Percentiles rank a stretch among this genome's conserved stretches.
These are phyloP conservation scores for Beauveria sp. DNA, from an alignment of 2,329 filamentous ascomycete species.

Conservation along the genomic window DNA sequence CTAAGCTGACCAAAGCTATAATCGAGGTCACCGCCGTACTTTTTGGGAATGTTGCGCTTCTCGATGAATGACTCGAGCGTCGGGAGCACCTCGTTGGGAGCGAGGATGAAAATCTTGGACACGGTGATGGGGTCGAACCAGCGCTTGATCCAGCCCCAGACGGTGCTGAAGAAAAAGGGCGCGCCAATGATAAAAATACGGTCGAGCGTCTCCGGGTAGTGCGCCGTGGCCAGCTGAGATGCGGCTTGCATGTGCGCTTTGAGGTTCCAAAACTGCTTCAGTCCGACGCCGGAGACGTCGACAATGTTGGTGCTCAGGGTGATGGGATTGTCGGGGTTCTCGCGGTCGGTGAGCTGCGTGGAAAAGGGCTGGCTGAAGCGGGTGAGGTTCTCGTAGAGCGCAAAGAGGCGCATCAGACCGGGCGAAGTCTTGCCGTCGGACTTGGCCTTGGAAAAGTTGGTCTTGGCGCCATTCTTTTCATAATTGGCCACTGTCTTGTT, in stretches of 20 bases:
- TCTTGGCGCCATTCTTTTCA: slow-evolving; percentile 55
- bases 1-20: slow-evolving; percentile 73
- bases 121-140: slow-evolving; percentile 94
- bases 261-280: slow-evolving; percentile 95
- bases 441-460: slow-evolving; percentile 52
- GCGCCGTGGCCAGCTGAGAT: slow-evolving; percentile 77
- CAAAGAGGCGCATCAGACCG: slow-evolving; percentile 79
- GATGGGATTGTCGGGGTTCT: slow-evolving; percentile 72
- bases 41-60: slow-evolving; percentile 72
- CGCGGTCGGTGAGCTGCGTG: slow-evolving; percentile 64
- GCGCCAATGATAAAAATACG: slow-evolving; percentile 70
- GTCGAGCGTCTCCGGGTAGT: slow-evolving; percentile 87
- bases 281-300: slow-evolving; percentile 77
- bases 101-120: slow-evolving; percentile 91
- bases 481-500: slow-evolving; percentile 74
- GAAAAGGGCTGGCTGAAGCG: slow-evolving; percentile 81
- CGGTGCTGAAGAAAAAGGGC: slow-evolving; percentile 82
- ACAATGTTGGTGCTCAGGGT: slow-evolving; percentile 93
- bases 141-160: slow-evolving; percentile 91
- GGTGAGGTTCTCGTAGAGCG: slow-evolving; percentile 87
- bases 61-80: slow-evolving; percentile 80
- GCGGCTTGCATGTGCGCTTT: slow-evolving; percentile 92
- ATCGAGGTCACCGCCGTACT: slow-evolving; percentile 81
- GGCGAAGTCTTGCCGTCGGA: slow-evolving; percentile 59
- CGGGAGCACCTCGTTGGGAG: slow-evolving; percentile 61